Conservation (phyloP, 768 basidiomycete species). For the Lactarius hengduanensis region DNA sequence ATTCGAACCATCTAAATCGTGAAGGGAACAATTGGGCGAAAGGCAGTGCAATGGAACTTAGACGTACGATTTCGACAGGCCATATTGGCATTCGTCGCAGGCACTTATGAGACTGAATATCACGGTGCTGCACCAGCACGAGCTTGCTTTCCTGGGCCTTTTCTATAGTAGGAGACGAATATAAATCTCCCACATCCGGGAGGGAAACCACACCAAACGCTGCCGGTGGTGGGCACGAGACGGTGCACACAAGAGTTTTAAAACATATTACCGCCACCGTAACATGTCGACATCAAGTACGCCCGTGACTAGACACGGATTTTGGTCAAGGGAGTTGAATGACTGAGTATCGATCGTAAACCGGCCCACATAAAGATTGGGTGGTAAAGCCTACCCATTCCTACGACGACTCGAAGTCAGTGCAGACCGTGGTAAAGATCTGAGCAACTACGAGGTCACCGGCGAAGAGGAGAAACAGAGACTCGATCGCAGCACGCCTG, state of each 20-base stretch:
- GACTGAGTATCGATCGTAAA: neutral
- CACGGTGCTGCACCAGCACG: neutral
- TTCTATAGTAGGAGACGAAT: neutral
- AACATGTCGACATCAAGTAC: neutral
- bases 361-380: neutral
- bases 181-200: neutral
- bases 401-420: neutral
- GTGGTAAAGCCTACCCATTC: neutral
- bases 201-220: neutral
- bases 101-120: neutral
- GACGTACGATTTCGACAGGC: neutral
- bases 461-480: neutral
- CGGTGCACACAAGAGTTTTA: neutral
- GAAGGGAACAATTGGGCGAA: too few relatives aligned
- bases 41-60: neutral
- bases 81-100: neutral
- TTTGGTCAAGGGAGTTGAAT: neutral
- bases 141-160: too few relatives aligned
- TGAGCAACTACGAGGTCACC: neutral
- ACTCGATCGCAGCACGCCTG: neutral
- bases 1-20: neutral
- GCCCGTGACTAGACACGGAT: too few relatives aligned
- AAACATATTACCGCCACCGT: neutral
- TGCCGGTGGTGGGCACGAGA: neutral
- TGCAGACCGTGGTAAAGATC: neutral